Conservation (phyloP, 2,329 filamentous ascomycete genomes). For the Penicillium sp. region DNA sequence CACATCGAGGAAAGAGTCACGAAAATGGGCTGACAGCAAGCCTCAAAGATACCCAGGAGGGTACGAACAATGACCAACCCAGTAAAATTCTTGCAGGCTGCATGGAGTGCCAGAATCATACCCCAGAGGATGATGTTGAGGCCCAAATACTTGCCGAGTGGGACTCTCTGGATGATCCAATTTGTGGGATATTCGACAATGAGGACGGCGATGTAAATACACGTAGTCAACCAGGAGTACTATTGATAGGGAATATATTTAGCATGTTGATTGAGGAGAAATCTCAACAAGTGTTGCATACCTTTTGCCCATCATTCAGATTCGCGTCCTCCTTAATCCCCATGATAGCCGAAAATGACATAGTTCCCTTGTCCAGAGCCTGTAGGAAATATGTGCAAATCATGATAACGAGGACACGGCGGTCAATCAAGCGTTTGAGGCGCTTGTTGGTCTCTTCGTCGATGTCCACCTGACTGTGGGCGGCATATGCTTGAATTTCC, state of each 20-base stretch:
- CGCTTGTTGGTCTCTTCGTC: constrained; percentile 58
- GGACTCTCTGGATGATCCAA: constrained; percentile 61
- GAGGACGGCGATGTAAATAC: constrained; percentile 70
- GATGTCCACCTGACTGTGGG: constrained; percentile 56
- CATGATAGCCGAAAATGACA: constrained; percentile 45
- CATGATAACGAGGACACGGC: constrained; percentile 67
- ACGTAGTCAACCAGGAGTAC: constrained; percentile 70
- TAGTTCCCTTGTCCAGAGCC: constrained; percentile 41
- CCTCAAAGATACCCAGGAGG: constrained; percentile 68
- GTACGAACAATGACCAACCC: constrained; percentile 60
- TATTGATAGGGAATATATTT: constrained; percentile 29
- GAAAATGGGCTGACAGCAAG: constrained; percentile 66
- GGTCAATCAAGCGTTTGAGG: constrained; percentile 64
- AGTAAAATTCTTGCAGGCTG: constrained; percentile 59
- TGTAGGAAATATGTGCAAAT: constrained; percentile 71
- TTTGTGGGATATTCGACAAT: constrained; percentile 72
- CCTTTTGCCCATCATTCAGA: constrained; percentile 39
- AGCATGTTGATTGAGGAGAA: neutral
- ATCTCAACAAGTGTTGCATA: constrained; percentile 13
- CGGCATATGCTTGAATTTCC: constrained; percentile 68
- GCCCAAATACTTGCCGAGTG: constrained; percentile 65
- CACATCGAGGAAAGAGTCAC: constrained; percentile 66
- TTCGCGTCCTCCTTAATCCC: constrained; percentile 46
- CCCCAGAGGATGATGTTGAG: constrained; percentile 66
- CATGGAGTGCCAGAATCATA: constrained; percentile 57